Base-by-base conservation (phyloP, 2,329 filamentous ascomycete species). In the Arthroderma uncinatum region DNA sequence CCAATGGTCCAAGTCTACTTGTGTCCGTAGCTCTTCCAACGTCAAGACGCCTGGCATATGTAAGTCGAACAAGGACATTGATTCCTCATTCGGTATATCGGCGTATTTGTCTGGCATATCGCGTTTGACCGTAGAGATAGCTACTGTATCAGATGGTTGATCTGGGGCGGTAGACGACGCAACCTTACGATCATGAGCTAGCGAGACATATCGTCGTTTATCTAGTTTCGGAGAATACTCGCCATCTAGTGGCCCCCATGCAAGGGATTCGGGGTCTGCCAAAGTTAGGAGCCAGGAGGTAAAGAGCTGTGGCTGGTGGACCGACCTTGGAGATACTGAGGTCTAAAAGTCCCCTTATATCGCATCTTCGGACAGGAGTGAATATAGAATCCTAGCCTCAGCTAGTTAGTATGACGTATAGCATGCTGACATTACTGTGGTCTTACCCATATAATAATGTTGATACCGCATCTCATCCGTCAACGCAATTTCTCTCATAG, bases 391-490 rank as follows among this genome's bases (percentile, higher is more conserved):
- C 82, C 75, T 78, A 55, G 10, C 25, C n/a, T 36, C 52, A 3
- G 3, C 39, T 30, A 53, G 44, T 39, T 12, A 47, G 14, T 14
- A 2, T 6, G 19, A 6, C 28, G 19, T 52, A 19, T 42, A 16
- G 57, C 25, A 57, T 55, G 21, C 28, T 19, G 54, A n/a, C 47
- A 33, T 25, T 5, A 16, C 47, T 2, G n/a, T 34, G 1, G 34
- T 60, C 68, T 12, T 62, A 78, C 75, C 82, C 82, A 85, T 84
- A 69, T 84, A 84, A 66, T 85, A 85, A 67, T 79, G 83, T 56
- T 76, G 65, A 62, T 84, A 83, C 0, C 70, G 71, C 3, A 71
- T 75, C 63, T 84, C 80, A 0, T 77, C 61, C 0, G 81, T 74
- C 25, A 85, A 71, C 0, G 76, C 74, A 25, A 82, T 78, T 65